Conservation (phyloP, 257 asterid genomes). For the Solanum stenotomum region DNA sequence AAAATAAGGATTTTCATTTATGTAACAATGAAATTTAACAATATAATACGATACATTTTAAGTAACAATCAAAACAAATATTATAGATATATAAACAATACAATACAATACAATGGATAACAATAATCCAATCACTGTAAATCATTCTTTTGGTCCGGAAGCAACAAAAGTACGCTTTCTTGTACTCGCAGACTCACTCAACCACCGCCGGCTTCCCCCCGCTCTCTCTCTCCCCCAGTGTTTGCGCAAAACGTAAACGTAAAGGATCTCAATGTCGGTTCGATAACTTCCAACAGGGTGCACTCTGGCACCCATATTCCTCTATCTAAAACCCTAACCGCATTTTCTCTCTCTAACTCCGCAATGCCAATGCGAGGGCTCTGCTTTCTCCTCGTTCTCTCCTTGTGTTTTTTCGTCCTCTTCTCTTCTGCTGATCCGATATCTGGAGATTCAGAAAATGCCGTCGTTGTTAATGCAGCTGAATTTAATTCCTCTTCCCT, state of each 20-base stretch:
- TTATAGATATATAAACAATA: too few species aligned
- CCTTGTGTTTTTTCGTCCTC: neutral
- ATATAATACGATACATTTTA: too few species aligned
- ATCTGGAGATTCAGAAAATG: conserved; percentile 2
- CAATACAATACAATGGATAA: too few species aligned
- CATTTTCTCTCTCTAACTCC: neutral
- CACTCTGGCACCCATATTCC: neutral
- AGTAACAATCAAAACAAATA: too few species aligned
- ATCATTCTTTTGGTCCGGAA: neutral
- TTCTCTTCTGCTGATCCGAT: conserved; percentile 28
- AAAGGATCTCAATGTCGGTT: neutral
- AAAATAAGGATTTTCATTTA: too few species aligned
- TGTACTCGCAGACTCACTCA: neutral
- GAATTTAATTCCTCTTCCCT: conserved; percentile 15
- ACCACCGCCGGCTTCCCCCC: neutral
- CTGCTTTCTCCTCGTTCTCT: conserved; percentile 14
- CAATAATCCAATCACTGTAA: neutral
- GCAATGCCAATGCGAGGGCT: conserved; percentile 14
- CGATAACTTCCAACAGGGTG: neutral
- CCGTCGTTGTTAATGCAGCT: conserved; percentile 12
- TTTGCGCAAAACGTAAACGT: neutral
- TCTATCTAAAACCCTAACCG: neutral
- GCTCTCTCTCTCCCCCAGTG: neutral
- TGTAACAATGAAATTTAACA: too few species aligned
- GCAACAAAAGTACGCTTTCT: neutral